phyloP scores from a whole-genome alignment of 1,284 basidiomycete species.

The Binderoboletus segoi region DNA sequence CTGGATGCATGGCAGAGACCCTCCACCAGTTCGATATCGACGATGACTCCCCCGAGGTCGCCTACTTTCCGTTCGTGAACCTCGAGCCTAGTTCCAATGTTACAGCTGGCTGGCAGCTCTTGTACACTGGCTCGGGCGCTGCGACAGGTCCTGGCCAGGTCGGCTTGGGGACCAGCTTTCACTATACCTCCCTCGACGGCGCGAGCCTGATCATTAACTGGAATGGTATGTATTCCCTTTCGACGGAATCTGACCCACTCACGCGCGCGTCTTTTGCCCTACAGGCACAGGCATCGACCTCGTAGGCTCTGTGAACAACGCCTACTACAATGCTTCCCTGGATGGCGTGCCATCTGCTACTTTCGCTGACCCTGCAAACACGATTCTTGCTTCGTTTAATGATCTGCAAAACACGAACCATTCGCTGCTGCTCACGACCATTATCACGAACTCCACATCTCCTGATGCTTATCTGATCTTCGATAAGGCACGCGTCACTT shows the following conservation, averaged over 20 bases:
- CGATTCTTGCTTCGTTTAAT: constrained; percentile 46
- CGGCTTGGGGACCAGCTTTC: constrained; percentile 58
- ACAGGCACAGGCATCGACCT: constrained; percentile 60
- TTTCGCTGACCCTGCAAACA: constrained; percentile 25
- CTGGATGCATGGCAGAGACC: constrained; percentile 56
- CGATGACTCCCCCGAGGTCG: constrained; percentile 65
- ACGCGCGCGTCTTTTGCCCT: not conserved
- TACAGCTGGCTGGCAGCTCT: constrained; percentile 66
- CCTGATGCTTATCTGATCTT: constrained; percentile 49
- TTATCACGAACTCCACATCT: constrained; percentile 37
- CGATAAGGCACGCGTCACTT: constrained; percentile 49
- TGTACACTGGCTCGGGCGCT: constrained; percentile 54
- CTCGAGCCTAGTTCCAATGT: constrained; percentile 47
- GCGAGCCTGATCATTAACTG: constrained; percentile 59
- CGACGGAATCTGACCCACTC: not conserved
- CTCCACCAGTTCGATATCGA: constrained; percentile 55
- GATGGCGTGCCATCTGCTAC: constrained; percentile 42
- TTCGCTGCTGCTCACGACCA: constrained; percentile 47
- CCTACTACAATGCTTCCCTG: constrained; percentile 48
- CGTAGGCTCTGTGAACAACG: constrained; percentile 46
- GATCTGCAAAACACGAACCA: constrained; percentile 47
- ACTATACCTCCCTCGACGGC: constrained; percentile 58
- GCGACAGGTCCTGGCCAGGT: constrained; percentile 43
- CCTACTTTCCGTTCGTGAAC: constrained; percentile 60
- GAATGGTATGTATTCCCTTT: constrained; percentile 50